Percentiles rank a stretch among this genome's conserved stretches.
Evolutionary conservation across 768 basidiomycete genomes (phyloP).

Genomic region (Fomitopsis serialis): DNA sequence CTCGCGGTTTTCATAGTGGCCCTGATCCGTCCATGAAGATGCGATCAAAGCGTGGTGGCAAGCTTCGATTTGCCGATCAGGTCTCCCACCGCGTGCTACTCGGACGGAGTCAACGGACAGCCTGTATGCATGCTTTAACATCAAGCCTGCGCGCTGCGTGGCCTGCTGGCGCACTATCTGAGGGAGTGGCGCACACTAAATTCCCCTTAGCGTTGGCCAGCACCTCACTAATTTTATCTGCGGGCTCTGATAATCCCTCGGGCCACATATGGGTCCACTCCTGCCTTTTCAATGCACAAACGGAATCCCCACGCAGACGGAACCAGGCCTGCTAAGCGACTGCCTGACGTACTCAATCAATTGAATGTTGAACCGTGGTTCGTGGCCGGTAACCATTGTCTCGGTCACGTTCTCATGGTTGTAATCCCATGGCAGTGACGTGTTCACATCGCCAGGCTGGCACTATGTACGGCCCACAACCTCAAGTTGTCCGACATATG

Average conservation of each 20-base stretch:
- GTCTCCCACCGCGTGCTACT: not conserved
- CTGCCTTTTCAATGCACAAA: not conserved
- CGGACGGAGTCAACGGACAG: not conserved
- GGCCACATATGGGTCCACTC: not conserved
- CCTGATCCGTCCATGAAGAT: conserved; percentile 1
- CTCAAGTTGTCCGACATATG: too few species aligned
- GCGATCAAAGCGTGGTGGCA: not conserved
- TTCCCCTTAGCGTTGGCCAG: not conserved
- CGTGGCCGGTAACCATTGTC: not conserved
- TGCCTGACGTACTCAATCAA: not conserved
- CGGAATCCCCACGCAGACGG: not conserved
- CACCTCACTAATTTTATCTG: not conserved
- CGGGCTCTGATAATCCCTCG: not conserved
- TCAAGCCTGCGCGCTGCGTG: not conserved
- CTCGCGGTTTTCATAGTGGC: not conserved
- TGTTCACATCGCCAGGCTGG: not conserved
- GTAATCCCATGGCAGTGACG: not conserved
- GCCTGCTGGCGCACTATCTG: not conserved
- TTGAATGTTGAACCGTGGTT: not conserved
- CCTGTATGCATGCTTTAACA: not conserved
- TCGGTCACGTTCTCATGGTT: not conserved
- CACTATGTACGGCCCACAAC: not conserved
- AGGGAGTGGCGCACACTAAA: not conserved
- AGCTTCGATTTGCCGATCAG: not conserved
- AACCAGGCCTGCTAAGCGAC: not conserved